phyloP scores from a whole-genome alignment of 495 filamentous ascomycete species.

The Penicillium bovifimosum region DNA sequence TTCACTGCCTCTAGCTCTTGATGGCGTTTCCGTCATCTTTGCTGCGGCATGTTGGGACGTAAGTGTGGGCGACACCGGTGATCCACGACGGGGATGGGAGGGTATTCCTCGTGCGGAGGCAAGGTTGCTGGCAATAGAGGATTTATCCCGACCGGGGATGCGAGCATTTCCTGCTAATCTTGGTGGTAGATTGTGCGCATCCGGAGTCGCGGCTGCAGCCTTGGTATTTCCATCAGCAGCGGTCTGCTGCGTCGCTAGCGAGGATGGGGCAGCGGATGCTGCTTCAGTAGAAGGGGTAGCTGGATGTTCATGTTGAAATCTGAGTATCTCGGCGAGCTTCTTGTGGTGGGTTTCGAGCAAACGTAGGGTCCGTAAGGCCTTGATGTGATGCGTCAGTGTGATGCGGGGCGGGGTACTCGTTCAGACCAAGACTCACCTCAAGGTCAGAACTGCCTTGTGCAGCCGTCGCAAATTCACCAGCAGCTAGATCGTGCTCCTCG shows the following conservation, averaged over 20 bases:
- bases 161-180: slow-evolving; percentile 40
- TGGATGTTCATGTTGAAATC: slow-evolving; percentile 60
- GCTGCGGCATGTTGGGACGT: slow-evolving; percentile 72
- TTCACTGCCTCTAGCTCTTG: slow-evolving; percentile 40
- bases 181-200: slow-evolving; percentile 33
- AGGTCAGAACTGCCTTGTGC: slow-evolving; percentile 65
- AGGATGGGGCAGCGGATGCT: slow-evolving; percentile 7
- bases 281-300: slow-evolving; percentile 19
- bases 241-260: slow-evolving; percentile 10
- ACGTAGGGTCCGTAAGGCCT: slow-evolving; percentile 75
- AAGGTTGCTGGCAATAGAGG: slow-evolving; percentile 87
- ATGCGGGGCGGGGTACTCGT: neutral
- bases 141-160: slow-evolving; percentile 58
- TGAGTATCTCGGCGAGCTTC: slow-evolving; percentile 69
- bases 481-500: slow-evolving; percentile 82
- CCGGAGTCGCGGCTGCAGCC: slow-evolving; percentile 21
- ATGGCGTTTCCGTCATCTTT: slow-evolving; percentile 56
- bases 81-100: slow-evolving; percentile 55
- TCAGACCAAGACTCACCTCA: slow-evolving; percentile 48
- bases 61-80: slow-evolving; percentile 59
- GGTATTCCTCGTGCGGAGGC: slow-evolving; percentile 86
- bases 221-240: slow-evolving; percentile 22
- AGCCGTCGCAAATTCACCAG: slow-evolving; percentile 82
- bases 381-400: neutral
- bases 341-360: slow-evolving; percentile 84